A percentile compares a stretch with the other conserved stretches of the same genome.
Evolutionary conservation across 805 yeast species (phyloP).

Genomic region (Nakazawaea populi): DNA sequence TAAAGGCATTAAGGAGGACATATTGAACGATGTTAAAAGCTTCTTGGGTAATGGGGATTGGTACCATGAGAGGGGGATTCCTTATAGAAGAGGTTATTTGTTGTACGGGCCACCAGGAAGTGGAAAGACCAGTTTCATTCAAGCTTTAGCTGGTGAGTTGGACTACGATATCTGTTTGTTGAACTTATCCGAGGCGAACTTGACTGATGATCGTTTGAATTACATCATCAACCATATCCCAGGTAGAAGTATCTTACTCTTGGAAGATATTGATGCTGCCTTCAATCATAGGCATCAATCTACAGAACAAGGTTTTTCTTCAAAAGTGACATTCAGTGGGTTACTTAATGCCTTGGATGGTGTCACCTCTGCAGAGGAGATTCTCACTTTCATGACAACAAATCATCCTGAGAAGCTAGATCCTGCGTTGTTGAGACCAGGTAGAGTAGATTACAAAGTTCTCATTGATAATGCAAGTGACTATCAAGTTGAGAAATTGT

Average conservation of each 20-base stretch:
- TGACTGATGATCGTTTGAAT: conserved; percentile 91
- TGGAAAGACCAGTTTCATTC: conserved; percentile 94
- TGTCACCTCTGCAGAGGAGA: conserved; percentile 95
- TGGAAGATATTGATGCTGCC: conserved; percentile 97
- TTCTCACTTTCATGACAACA: conserved; percentile 96
- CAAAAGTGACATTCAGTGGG: conserved; percentile 95
- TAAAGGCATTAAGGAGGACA: conserved; percentile 57
- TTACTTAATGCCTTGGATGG: conserved; percentile 92
- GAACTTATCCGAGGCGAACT: conserved; percentile 82
- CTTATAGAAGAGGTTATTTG: conserved; percentile 91
- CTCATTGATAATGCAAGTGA: conserved; percentile 83
- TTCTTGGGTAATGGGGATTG: conserved; percentile 77
- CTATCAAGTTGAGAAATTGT: conserved; percentile 78
- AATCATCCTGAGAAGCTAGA: conserved; percentile 94
- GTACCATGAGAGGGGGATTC: conserved; percentile 96
- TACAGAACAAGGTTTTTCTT: conserved; percentile 67
- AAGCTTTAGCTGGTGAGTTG: conserved; percentile 92
- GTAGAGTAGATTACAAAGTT: conserved; percentile 83
- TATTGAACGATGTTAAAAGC: conserved; percentile 70
- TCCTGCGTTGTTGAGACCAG: conserved; percentile 91
- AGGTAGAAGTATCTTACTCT: conserved; percentile 71
- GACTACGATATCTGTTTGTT: conserved; percentile 94
- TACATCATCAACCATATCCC: conserved; percentile 97
- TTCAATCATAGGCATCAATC: conserved; percentile 76
- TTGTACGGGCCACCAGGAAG: conserved; percentile 97